Evolutionary conservation across 495 filamentous ascomycete species (phyloP).

Genomic region (Neurospora sp.): DNA sequence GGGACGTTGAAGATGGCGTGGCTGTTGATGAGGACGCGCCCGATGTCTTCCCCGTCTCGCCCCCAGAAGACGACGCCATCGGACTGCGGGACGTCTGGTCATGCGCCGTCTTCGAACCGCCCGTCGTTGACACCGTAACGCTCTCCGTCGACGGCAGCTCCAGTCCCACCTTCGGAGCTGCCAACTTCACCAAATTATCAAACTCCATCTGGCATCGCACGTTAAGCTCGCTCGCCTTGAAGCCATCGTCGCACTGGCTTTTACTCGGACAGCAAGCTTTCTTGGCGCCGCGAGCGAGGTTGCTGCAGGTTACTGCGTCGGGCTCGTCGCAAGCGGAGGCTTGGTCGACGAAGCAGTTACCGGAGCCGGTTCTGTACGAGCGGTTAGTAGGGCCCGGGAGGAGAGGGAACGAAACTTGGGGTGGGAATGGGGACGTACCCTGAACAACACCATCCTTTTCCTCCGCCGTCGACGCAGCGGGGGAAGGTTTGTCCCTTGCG

Average conservation of each 20-base stretch:
- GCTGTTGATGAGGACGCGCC: not conserved
- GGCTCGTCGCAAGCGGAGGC: constrained; percentile 2
- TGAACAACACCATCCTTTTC: not conserved
- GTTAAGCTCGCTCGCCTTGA: not conserved
- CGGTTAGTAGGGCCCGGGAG: not conserved
- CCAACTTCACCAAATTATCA: not conserved
- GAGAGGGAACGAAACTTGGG: not conserved
- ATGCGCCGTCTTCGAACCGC: not conserved
- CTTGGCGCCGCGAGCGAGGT: not conserved
- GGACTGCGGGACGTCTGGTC: not conserved
- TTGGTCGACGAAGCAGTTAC: constrained; percentile 6
- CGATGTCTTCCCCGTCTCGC: not conserved
- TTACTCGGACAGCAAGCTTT: not conserved
- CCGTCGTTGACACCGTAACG: not conserved
- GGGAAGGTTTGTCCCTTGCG: not conserved
- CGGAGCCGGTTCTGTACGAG: not conserved
- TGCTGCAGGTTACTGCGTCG: constrained; percentile 3
- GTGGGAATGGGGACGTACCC: not conserved
- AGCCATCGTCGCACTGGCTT: not conserved
- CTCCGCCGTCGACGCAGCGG: not conserved
- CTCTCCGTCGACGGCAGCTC: not conserved
- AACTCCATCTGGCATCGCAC: not conserved
- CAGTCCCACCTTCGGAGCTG: not conserved
- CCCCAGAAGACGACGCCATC: not conserved
- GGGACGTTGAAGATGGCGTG: not conserved